Conservation (phyloP, 2,329 filamentous ascomycete species). For the Pseudogymnoascus sp. region DNA sequence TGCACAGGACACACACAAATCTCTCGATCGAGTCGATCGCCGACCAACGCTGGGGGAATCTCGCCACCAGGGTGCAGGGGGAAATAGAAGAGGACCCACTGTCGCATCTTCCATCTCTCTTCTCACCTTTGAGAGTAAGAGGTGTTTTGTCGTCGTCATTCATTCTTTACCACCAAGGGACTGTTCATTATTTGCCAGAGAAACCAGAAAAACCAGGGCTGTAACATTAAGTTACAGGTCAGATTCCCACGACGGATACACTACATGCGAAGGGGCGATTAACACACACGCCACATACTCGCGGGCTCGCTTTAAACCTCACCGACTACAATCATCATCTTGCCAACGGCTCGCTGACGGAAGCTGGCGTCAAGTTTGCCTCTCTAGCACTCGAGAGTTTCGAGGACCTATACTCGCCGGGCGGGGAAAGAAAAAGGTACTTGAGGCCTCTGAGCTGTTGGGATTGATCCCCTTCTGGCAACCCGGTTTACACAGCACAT, state of each 20-base stretch:
- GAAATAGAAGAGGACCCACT: background rate
- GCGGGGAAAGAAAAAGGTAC: background rate
- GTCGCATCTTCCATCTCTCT: background rate
- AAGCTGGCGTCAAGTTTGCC: slow-evolving; percentile 7
- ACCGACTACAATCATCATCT: background rate
- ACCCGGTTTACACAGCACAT: background rate
- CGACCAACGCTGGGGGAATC: background rate
- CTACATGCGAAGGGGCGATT: slow-evolving; percentile 2
- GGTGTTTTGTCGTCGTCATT: background rate
- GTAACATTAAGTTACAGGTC: background rate
- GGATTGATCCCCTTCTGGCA: slow-evolving; percentile 10
- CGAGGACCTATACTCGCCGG: background rate
- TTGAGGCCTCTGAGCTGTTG: background rate
- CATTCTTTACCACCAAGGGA: background rate
- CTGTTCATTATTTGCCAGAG: background rate
- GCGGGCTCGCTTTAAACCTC: background rate
- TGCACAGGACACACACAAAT: background rate
- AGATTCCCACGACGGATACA: background rate
- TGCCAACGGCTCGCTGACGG: background rate
- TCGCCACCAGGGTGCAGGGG: background rate
- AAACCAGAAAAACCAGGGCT: background rate
- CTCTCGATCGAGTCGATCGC: slow-evolving; percentile 9
- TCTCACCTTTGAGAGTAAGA: background rate
- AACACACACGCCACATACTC: background rate
- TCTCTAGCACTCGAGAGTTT: background rate